phyloP scores from a whole-genome alignment of 108 stramenopile genomes.

The Seminavis robusta region DNA sequence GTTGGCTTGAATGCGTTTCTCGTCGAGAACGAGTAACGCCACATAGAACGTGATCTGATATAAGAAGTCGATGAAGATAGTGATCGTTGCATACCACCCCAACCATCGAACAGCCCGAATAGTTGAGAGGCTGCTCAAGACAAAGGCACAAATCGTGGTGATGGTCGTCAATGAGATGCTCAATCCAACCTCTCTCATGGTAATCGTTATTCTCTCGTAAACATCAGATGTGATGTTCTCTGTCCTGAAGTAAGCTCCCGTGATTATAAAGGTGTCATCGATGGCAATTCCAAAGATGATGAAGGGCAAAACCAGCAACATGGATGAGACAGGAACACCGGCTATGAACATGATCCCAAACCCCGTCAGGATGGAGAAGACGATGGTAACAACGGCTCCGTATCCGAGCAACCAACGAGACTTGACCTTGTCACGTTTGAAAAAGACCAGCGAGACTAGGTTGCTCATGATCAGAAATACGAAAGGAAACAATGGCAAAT shows the following conservation, averaged over 20 bases:
- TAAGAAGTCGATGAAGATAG: constrained; percentile 5
- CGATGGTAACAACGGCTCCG: constrained; percentile 3
- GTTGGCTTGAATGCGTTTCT: neutral
- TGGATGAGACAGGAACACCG: constrained; percentile 5
- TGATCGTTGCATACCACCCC: neutral
- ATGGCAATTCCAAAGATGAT: constrained; percentile 9
- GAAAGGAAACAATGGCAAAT: constrained; percentile 4
- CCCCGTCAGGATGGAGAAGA: constrained; percentile 2
- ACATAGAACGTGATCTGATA: no score
- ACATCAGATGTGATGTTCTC: neutral
- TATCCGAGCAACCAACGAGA: constrained; percentile 2
- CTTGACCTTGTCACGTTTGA: neutral
- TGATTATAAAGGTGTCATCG: constrained; percentile 5
- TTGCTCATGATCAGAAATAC: constrained; percentile 4
- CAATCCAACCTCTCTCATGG: neutral
- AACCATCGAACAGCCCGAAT: neutral
- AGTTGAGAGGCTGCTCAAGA: neutral
- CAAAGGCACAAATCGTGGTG: constrained; percentile 2
- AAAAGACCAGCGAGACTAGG: constrained; percentile 1
- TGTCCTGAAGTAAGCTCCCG: neutral
- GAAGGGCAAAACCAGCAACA: constrained; percentile 6
- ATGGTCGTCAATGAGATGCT: constrained; percentile 5
- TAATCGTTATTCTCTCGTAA: neutral
- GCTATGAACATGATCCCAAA: constrained; percentile 4
- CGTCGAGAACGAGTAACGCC: constrained; percentile 1